These are phyloP conservation scores for Suhomyces panamericanus DNA, from an alignment of 1,139 yeast species.

Conservation along the genomic window DNA sequence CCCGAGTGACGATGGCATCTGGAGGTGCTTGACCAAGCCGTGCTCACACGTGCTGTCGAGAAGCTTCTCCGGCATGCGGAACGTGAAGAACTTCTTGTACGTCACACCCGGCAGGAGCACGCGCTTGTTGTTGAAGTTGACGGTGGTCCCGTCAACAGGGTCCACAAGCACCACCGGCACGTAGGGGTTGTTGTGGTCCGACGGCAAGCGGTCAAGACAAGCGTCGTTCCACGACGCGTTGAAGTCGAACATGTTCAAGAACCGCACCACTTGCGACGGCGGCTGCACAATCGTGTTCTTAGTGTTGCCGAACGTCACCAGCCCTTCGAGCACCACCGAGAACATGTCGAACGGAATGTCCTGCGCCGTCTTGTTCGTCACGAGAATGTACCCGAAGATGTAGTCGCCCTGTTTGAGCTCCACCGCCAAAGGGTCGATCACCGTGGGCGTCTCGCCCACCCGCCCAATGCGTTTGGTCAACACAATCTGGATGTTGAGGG, in stretches of 20 bases:
- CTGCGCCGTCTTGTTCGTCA: constrained; percentile 31
- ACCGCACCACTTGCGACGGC: constrained; percentile 22
- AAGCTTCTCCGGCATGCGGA: constrained; percentile 39
- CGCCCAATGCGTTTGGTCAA: constrained; percentile 36
- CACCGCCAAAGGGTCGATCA: constrained; percentile 30
- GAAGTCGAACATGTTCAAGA: constrained; percentile 44
- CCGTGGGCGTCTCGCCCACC: constrained; percentile 30
- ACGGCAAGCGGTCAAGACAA: constrained; percentile 29
- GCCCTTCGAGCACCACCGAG: constrained; percentile 40
- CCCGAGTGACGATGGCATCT: constrained; percentile 40
- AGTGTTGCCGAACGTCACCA: constrained; percentile 26
- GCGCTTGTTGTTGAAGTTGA: constrained; percentile 29
- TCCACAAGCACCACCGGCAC: constrained; percentile 24
- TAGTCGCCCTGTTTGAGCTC: constrained; percentile 44
- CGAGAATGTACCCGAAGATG: constrained; percentile 40
- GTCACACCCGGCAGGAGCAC: constrained; percentile 34
- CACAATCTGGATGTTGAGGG: constrained; percentile 28
- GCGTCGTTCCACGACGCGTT: constrained; percentile 47
- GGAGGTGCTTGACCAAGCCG: constrained; percentile 37
- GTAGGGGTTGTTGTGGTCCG: constrained; percentile 32
- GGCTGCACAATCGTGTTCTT: constrained; percentile 20
- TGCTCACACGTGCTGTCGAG: constrained; percentile 41
- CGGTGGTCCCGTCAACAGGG: constrained; percentile 33
- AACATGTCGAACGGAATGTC: constrained; percentile 44
- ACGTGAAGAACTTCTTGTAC: constrained; percentile 44